phyloP scores from a whole-genome alignment of 1,284 basidiomycete species.

The Hemileia vastatrix region DNA sequence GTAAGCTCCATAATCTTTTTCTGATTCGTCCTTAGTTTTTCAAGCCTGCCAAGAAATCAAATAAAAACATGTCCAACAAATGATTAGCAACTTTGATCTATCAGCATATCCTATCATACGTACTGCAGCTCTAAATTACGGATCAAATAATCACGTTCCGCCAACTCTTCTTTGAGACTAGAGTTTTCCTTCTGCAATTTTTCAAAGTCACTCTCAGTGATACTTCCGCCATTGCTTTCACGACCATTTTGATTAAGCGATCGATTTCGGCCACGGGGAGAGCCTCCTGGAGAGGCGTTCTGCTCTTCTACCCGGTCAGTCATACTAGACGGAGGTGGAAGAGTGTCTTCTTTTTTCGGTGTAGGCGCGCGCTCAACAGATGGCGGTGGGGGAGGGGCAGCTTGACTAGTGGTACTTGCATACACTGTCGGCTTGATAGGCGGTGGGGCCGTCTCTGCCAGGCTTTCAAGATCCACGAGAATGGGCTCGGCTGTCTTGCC shows the following conservation, averaged over 20 bases:
- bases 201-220: slow-evolving; percentile 4
- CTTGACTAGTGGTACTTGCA: slow-evolving; percentile 19
- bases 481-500: slow-evolving; percentile 69
- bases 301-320: background rate
- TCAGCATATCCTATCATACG: background rate
- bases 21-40: slow-evolving; percentile 15
- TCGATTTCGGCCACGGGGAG: slow-evolving; percentile 16
- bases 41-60: slow-evolving; percentile 1
- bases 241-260: slow-evolving; percentile 12
- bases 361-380: slow-evolving; percentile 20
- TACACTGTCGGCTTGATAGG: slow-evolving; percentile 13
- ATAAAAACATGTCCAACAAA: background rate
- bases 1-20: slow-evolving; percentile 20
- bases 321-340: slow-evolving; percentile 3
- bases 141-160: slow-evolving; percentile 66
- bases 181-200: slow-evolving; percentile 55
- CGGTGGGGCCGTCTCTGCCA: slow-evolving; percentile 18
- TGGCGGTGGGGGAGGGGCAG: slow-evolving; percentile 4
- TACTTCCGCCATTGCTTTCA: slow-evolving; percentile 11
- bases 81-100: background rate
- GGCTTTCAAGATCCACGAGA: slow-evolving; percentile 50
- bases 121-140: slow-evolving; percentile 66
- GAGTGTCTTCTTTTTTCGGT: slow-evolving; percentile 25
- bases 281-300: background rate
- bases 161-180: slow-evolving; percentile 55